Conservation (phyloP, 306 rosid genomes). For the Citrullus amarus region DNA sequence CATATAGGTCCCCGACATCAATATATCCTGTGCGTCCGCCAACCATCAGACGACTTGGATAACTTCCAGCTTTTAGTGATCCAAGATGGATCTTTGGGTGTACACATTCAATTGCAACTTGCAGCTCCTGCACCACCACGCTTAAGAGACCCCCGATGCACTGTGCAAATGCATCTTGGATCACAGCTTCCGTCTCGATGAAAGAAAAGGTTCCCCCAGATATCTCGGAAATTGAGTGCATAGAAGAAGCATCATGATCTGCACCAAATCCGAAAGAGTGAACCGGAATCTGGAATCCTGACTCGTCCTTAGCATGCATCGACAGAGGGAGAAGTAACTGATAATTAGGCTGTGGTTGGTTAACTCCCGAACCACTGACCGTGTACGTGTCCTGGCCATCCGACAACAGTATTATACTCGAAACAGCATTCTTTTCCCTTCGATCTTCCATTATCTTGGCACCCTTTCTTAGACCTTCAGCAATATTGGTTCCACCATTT, state of each 20-base stretch:
- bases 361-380: slow-evolving; percentile 41
- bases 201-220: slow-evolving; percentile 98
- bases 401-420: slow-evolving; percentile 71
- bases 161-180: slow-evolving; percentile 97
- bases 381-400: slow-evolving; percentile 97
- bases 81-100: slow-evolving; percentile 32
- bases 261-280: slow-evolving; percentile 93
- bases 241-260: slow-evolving; percentile 85
- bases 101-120: slow-evolving; percentile 61
- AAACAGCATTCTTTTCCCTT: slow-evolving; percentile 76
- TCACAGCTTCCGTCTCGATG: slow-evolving; percentile 81
- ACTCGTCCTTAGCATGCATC: slow-evolving; percentile 37
- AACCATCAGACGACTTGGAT: slow-evolving; percentile 48
- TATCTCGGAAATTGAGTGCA: slow-evolving; percentile 90
- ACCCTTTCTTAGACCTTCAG: slow-evolving; percentile 89
- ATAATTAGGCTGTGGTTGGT: slow-evolving; percentile 62
- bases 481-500: slow-evolving; percentile 95
- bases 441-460: slow-evolving; percentile 91
- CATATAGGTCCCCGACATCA: slow-evolving; percentile 83
- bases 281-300: slow-evolving; percentile 84
- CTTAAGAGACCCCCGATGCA: slow-evolving; percentile 97
- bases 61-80: slow-evolving; percentile 81
- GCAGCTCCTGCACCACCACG: slow-evolving; percentile 84
- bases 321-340: slow-evolving; percentile 73
- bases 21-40: slow-evolving; percentile 51